Percentiles rank a stretch among this genome's conserved stretches.
phyloP scores from a whole-genome alignment of 2,329 filamentous ascomycete genomes.

The Lasiodiplodia hormozganensis region DNA sequence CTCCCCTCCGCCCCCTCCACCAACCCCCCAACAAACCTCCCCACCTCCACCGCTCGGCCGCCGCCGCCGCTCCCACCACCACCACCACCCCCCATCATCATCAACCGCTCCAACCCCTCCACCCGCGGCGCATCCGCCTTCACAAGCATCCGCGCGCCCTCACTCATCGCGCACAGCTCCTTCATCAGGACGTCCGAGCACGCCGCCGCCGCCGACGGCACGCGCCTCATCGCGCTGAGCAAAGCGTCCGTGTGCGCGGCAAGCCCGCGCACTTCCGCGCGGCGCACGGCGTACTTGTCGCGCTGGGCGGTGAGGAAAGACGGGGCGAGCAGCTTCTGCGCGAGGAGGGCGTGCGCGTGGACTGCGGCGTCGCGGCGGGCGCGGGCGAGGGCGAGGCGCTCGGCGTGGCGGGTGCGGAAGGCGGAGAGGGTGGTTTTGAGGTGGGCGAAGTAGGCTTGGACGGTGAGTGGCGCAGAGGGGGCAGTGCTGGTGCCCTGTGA shows the following conservation, averaged over 20 bases:
- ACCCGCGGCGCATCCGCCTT: neutral
- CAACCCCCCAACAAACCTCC: too few species aligned
- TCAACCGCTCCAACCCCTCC: neutral
- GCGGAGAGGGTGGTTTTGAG: neutral
- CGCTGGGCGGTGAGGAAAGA: neutral
- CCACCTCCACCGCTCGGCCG: too few species aligned
- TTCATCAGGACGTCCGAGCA: neutral
- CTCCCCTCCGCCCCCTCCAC: too few species aligned
- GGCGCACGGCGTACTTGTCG: neutral
- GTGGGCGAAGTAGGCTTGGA: neutral
- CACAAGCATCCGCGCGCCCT: neutral
- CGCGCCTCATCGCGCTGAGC: too few species aligned
- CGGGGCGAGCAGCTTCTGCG: neutral
- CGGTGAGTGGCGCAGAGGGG: neutral
- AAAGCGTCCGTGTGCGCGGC: too few species aligned
- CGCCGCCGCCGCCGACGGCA: too few species aligned
- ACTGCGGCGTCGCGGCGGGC: neutral
- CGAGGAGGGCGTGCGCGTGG: neutral
- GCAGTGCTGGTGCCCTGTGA: too few species aligned
- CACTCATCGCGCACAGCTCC: neutral
- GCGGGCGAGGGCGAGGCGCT: neutral
- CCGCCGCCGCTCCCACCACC: neutral
- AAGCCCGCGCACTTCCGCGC: neutral
- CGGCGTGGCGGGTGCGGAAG: neutral
- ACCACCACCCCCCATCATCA: neutral